Conservation (phyloP, 805 yeast genomes). For the Candida taoyuanica region DNA sequence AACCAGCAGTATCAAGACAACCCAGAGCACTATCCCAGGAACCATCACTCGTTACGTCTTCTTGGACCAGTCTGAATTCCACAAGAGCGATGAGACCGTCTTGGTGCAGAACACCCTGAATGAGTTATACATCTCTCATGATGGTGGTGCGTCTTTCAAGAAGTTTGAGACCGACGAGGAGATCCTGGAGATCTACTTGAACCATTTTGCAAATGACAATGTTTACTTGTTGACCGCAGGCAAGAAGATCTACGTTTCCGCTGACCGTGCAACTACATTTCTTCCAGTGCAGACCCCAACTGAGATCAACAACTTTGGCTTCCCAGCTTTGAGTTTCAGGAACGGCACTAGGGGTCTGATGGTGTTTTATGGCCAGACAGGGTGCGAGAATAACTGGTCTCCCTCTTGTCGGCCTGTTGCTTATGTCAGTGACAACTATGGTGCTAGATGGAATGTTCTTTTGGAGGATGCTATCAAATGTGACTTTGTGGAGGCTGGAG, state of each 20-base stretch:
- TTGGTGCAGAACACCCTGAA: slow-evolving; percentile 51
- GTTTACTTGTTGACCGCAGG: slow-evolving; percentile 22
- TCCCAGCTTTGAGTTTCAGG: slow-evolving; percentile 56
- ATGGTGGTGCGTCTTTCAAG: slow-evolving; percentile 30
- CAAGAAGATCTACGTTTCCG: slow-evolving; percentile 44
- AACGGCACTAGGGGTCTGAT: slow-evolving; percentile 46
- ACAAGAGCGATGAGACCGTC: slow-evolving; percentile 55
- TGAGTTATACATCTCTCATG: slow-evolving; percentile 57
- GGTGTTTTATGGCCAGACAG: slow-evolving; percentile 62
- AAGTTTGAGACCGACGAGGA: slow-evolving; percentile 27
- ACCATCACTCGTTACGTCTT: slow-evolving; percentile 51
- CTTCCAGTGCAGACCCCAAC: slow-evolving; percentile 37
- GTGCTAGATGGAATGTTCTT: slow-evolving; percentile 53
- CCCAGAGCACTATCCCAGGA: slow-evolving; percentile 45
- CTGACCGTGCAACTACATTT: slow-evolving; percentile 53
- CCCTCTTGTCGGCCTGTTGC: slow-evolving; percentile 50
- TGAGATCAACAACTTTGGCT: slow-evolving; percentile 44
- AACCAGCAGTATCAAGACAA: slow-evolving; percentile 27
- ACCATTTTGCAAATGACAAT: slow-evolving; percentile 52
- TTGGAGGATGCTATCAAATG: slow-evolving; percentile 51
- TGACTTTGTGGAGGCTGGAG: slow-evolving; percentile 54
- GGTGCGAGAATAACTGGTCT: slow-evolving; percentile 36
- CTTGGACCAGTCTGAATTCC: slow-evolving; percentile 36
- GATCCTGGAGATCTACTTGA: slow-evolving; percentile 48
- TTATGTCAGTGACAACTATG: slow-evolving; percentile 61